Evolutionary conservation across 2,329 filamentous ascomycete genomes (phyloP), one percentile per base, ranked within the genome.

Genomic region (Trichothecium sympodiale): DNA sequence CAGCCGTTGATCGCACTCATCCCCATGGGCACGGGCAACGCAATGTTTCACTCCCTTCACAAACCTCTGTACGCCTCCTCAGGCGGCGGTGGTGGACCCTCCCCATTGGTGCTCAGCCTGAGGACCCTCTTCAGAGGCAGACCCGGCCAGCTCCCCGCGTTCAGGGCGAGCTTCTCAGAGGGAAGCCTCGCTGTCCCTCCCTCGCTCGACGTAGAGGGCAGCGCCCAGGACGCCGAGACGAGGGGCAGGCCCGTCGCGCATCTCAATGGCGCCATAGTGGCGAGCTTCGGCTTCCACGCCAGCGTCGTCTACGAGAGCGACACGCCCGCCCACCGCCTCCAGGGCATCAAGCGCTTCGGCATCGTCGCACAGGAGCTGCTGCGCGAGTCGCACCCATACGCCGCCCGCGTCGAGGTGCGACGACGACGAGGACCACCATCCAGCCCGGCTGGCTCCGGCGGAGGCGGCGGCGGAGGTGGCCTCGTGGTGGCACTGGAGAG

Each of bases 261-360:
- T 31, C 62, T 81, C 17, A 72, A 82, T 48, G 88, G 86, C 17
- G 82, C 81, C 17, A 85, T 95, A 16, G 88, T 96, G 2, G 80
- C 80, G 31, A 91, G 83, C 55, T 94, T 93, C 71, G 89, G 83
- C 15, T 77, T 96, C 50, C 89, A 96, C 51, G 84, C 88, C 20
- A 78, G 80, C 29, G 69, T 96, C 4, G 86, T 96, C 16, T 87
- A 84, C 47, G 87, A 95, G 61, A 91, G 83, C 56, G 89, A 96
- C 56, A 93, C 88, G 0, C 65, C 74, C 0, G 80, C 77, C 44
- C 89, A 89, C 57, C 80, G 89, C 42, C 73, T 75, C 45, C 79
- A 82, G 49, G 89, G 89, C 10, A 67, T 69, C 23, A 74, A 81
- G 52, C 72, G 89, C 15, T 96, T 96, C 59, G 71, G 78, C 38